These are phyloP conservation scores for Parietaria judaica DNA, from an alignment of 306 rosid genomes.

Conservation along the genomic window DNA sequence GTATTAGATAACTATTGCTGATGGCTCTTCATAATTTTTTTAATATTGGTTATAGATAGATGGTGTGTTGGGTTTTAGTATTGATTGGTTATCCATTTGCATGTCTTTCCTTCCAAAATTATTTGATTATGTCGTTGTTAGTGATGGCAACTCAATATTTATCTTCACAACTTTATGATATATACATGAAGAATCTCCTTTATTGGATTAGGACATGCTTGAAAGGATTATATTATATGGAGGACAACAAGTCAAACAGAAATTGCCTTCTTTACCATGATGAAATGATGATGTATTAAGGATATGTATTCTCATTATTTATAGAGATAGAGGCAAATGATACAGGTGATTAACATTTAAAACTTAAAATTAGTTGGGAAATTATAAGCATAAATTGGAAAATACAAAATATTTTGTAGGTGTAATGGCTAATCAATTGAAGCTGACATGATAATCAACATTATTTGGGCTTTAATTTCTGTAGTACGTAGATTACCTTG, in stretches of 20 bases:
- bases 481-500: too few relatives aligned
- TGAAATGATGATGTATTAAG: neutral
- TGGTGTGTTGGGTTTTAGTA: too few relatives aligned
- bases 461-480: conserved; percentile 2
- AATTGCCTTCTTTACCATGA: neutral
- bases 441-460: neutral
- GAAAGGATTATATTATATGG: neutral
- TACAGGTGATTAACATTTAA: neutral
- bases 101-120: neutral
- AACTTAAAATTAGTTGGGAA: neutral
- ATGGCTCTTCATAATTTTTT: neutral
- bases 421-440: neutral
- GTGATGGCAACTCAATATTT: neutral
- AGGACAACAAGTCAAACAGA: neutral
- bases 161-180: conserved; percentile 19
- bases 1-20: conserved; percentile 7
- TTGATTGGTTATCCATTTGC: neutral
- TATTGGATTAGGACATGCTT: conserved; percentile 6
- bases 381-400: conserved; percentile 3
- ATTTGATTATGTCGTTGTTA: neutral
- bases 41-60: too few relatives aligned
- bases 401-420: conserved; percentile 1
- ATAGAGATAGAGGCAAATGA: neutral
- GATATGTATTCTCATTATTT: neutral
- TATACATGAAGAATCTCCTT: conserved; percentile 31